These are phyloP conservation scores for Cercophora scortea DNA, from an alignment of 495 filamentous ascomycete species.

Conservation along the genomic window DNA sequence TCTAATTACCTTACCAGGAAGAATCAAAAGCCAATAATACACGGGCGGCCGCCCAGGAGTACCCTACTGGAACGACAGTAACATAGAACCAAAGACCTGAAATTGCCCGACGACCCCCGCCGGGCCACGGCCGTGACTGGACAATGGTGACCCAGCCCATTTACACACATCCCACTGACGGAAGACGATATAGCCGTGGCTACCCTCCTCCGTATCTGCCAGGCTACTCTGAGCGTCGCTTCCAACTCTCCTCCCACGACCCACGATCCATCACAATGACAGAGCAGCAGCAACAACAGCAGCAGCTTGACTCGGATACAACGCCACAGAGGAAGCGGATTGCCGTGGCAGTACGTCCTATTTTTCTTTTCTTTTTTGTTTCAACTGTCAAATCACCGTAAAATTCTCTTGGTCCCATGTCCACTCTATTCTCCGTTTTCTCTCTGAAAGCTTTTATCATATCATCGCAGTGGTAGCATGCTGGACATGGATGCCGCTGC, in stretches of 20 bases:
- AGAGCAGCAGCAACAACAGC: constrained; percentile 16
- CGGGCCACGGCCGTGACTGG: neutral
- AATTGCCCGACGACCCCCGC: too few relatives aligned
- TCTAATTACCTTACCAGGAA: neutral
- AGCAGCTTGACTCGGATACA: constrained; percentile 30
- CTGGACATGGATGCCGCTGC: neutral
- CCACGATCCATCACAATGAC: constrained; percentile 28
- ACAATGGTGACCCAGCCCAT: constrained; percentile 39
- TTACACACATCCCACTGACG: constrained; percentile 22
- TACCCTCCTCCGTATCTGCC: constrained; percentile 27
- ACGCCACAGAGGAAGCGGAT: constrained; percentile 49
- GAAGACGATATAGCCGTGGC: constrained; percentile 33
- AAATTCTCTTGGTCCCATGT: neutral
- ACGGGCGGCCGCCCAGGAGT: neutral
- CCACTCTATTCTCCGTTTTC: too few relatives aligned
- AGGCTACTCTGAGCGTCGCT: constrained; percentile 28
- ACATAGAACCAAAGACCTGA: too few relatives aligned
- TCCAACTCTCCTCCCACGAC: constrained; percentile 26
- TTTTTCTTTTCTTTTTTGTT: neutral
- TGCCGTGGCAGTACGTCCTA: constrained; percentile 52
- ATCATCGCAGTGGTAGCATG: neutral
- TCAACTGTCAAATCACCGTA: neutral
- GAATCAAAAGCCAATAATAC: constrained; percentile 9
- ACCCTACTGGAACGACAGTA: too few relatives aligned
- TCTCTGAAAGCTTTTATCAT: neutral